Conservation (phyloP, 1,284 basidiomycete species). For the Fomitopsis palustris region DNA sequence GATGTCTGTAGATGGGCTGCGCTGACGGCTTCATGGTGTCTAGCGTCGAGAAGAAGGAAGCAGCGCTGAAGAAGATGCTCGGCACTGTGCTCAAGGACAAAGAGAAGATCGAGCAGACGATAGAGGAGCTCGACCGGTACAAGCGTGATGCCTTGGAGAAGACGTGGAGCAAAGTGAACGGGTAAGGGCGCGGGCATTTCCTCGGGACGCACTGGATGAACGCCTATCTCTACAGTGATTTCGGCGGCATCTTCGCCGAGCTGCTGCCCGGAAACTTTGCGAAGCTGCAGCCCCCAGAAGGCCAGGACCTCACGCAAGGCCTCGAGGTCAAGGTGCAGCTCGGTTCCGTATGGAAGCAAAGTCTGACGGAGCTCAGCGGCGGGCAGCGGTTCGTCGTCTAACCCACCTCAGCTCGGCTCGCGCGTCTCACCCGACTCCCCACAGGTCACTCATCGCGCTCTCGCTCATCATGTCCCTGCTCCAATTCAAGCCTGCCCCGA, state of each 20-base stretch:
- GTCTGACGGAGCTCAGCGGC: constrained; percentile 93
- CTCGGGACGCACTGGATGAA: not conserved
- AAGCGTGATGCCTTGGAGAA: constrained; percentile 92
- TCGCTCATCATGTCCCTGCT: constrained; percentile 97
- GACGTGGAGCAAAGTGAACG: constrained; percentile 96
- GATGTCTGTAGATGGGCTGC: not conserved
- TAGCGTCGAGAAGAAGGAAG: constrained; percentile 95
- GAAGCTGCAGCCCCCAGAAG: constrained; percentile 91
- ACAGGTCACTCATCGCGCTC: constrained; percentile 34
- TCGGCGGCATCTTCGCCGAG: constrained; percentile 96
- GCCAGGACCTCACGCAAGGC: constrained; percentile 90
- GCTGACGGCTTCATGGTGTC: not conserved
- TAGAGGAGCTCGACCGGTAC: constrained; percentile 90
- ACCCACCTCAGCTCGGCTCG: too few relatives aligned
- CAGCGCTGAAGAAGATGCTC: constrained; percentile 85
- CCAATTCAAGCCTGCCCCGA: constrained; percentile 99
- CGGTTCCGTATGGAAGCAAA: constrained; percentile 96
- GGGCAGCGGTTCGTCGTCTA: constrained; percentile 77
- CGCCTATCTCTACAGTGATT: constrained; percentile 62
- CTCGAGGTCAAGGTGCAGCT: constrained; percentile 97
- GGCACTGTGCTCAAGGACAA: constrained; percentile 91
- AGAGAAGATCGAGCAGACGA: constrained; percentile 93
- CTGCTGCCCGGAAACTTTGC: constrained; percentile 96
- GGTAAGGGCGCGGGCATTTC: constrained; percentile 43
- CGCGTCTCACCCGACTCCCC: too few relatives aligned